Evolutionary conservation across 768 basidiomycete species (phyloP).

Genomic region (Arthromyces matolae): DNA sequence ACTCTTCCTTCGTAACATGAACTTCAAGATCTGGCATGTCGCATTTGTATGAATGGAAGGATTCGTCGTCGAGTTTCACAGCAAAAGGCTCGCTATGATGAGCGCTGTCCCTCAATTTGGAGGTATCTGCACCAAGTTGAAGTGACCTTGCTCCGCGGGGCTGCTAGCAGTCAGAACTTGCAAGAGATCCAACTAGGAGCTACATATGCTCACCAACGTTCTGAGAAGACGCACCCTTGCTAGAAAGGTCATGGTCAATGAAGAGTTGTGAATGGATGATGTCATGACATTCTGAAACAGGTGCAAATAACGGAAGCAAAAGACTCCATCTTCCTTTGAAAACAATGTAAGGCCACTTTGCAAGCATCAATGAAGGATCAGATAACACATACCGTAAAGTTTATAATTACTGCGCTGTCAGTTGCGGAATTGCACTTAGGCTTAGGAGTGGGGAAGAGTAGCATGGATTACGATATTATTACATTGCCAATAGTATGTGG

Average conservation of each 20-base stretch:
- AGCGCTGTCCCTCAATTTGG: slow-evolving; percentile 44
- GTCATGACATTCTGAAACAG: not conserved
- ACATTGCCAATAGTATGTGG: no score
- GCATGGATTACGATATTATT: no score
- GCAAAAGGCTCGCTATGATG: slow-evolving; percentile 66
- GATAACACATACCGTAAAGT: not conserved
- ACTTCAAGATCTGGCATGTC: slow-evolving; percentile 79
- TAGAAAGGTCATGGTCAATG: not conserved
- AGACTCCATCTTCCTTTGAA: no score
- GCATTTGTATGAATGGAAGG: slow-evolving; percentile 76
- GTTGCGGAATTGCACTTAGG: no score
- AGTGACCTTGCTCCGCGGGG: slow-evolving; percentile 48
- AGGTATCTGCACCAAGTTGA: slow-evolving; percentile 79
- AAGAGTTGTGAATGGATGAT: not conserved
- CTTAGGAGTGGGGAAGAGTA: no score
- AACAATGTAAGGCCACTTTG: no score
- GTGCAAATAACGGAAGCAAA: slow-evolving; percentile 1
- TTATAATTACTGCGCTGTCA: no score
- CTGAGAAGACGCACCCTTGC: not conserved
- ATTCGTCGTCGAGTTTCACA: slow-evolving; percentile 84
- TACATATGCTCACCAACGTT: not conserved
- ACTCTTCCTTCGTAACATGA: slow-evolving; percentile 76
- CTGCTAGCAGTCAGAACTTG: slow-evolving; percentile 6
- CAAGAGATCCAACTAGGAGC: no score
- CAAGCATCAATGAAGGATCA: not conserved